Evolutionary conservation across 2,329 filamentous ascomycete species (phyloP).

Genomic region (Trichoderma hamatum): DNA sequence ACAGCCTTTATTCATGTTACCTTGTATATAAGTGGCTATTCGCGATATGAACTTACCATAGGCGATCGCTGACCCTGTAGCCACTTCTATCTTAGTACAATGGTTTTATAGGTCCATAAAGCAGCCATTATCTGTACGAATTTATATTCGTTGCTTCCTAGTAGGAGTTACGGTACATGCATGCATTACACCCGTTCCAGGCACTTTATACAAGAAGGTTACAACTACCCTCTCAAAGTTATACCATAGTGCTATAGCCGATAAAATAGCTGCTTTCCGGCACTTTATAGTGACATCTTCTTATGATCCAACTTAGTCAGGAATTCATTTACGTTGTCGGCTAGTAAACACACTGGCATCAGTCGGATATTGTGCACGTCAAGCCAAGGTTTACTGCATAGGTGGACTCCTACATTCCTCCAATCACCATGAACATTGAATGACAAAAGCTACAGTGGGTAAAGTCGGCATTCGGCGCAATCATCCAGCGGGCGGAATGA

Average conservation of each 20-base stretch:
- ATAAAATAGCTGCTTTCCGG: neutral
- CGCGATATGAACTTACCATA: too few relatives aligned
- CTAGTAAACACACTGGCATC: neutral
- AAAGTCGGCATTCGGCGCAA: neutral
- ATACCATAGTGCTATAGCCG: neutral
- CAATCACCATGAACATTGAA: neutral
- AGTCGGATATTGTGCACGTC: neutral
- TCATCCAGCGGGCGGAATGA: neutral
- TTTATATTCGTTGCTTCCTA: too few relatives aligned
- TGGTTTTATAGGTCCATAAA: too few relatives aligned
- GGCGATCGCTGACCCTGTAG: too few relatives aligned
- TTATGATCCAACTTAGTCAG: neutral
- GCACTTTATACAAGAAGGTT: neutral
- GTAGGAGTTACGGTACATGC: too few relatives aligned
- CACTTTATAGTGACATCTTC: neutral
- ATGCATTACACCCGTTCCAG: neutral
- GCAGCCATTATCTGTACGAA: too few relatives aligned
- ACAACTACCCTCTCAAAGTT: neutral
- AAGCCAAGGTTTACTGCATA: neutral
- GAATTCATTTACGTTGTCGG: neutral
- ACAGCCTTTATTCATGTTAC: too few relatives aligned
- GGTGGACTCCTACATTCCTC: neutral
- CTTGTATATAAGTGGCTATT: too few relatives aligned
- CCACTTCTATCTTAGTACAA: too few relatives aligned
- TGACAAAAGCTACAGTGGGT: neutral